These are phyloP conservation scores for Aureobasidium sp. DNA, from an alignment of 2,329 filamentous ascomycete genomes.

Conservation along the genomic window DNA sequence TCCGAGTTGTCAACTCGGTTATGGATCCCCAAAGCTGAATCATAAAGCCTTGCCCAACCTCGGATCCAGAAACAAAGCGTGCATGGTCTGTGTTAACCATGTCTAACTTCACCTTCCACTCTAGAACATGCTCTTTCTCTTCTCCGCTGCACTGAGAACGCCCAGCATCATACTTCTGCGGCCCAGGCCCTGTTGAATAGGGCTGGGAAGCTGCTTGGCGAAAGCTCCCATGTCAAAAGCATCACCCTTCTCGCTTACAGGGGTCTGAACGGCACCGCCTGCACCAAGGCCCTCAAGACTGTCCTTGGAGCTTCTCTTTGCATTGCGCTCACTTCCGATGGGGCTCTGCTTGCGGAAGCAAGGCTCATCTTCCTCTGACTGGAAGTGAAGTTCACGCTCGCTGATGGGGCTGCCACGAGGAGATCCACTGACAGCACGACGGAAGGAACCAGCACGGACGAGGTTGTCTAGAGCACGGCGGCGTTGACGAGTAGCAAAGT, in stretches of 20 bases:
- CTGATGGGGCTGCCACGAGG: slow-evolving; percentile 68
- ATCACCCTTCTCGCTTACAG: slow-evolving; percentile 30
- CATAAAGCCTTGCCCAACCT: slow-evolving; percentile 11
- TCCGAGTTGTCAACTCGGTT: slow-evolving; percentile 1
- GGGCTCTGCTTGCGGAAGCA: slow-evolving; percentile 46
- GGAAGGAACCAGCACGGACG: slow-evolving; percentile 79
- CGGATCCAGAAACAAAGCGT: background rate
- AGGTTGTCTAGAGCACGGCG: slow-evolving; percentile 88
- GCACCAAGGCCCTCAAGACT: slow-evolving; percentile 26
- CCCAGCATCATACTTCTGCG: slow-evolving; percentile 78
- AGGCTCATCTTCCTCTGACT: slow-evolving; percentile 68
- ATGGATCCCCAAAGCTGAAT: slow-evolving; percentile 1
- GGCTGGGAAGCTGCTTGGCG: slow-evolving; percentile 30
- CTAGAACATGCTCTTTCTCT: slow-evolving; percentile 69
- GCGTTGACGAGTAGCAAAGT: slow-evolving; percentile 88
- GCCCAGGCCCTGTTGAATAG: slow-evolving; percentile 20
- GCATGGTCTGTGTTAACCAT: slow-evolving; percentile 1
- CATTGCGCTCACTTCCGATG: slow-evolving; percentile 33
- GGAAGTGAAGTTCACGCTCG: slow-evolving; percentile 65
- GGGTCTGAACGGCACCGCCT: slow-evolving; percentile 56
- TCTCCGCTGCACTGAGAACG: slow-evolving; percentile 79
- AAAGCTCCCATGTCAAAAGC: slow-evolving; percentile 23
- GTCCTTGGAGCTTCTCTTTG: slow-evolving; percentile 31
- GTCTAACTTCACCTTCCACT: slow-evolving; percentile 19
- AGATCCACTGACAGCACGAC: slow-evolving; percentile 63